phyloP scores from a whole-genome alignment of 257 asterid genomes.

The Petunia secreta region DNA sequence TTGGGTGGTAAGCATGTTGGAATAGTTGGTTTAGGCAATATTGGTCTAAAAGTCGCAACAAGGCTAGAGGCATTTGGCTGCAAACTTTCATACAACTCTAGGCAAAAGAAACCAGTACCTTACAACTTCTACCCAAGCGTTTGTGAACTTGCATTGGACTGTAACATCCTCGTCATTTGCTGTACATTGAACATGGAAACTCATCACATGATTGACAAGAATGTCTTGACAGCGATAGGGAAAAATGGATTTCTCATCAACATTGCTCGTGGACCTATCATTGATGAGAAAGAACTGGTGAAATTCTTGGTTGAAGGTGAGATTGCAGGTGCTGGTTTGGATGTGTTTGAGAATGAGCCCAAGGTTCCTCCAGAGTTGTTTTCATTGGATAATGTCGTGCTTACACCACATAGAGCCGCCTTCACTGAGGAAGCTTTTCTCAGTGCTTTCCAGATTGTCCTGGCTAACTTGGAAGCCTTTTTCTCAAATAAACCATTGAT shows the following conservation, averaged over 20 bases:
- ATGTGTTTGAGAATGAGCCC: conserved; percentile 71
- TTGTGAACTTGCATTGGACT: conserved; percentile 33
- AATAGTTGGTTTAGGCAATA: conserved; percentile 40
- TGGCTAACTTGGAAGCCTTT: conserved; percentile 64
- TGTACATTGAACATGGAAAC: conserved; percentile 37
- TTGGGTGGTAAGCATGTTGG: conserved; percentile 38
- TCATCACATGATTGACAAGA: conserved; percentile 38
- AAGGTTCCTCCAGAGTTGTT: conserved; percentile 44
- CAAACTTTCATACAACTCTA: conserved; percentile 47
- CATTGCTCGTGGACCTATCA: conserved; percentile 43
- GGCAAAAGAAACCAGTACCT: conserved; percentile 33
- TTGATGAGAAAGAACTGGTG: conserved; percentile 59
- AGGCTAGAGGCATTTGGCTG: conserved; percentile 47
- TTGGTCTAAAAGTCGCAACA: conserved; percentile 37
- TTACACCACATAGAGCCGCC: conserved; percentile 40
- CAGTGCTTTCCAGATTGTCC: conserved; percentile 40
- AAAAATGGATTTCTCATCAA: conserved; percentile 41
- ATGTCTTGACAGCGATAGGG: conserved; percentile 42
- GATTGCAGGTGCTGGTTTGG: conserved; percentile 67
- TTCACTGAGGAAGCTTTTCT: conserved; percentile 45
- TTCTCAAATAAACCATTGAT: conserved; percentile 56
- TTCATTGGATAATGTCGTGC: conserved; percentile 34
- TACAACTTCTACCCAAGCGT: conserved; percentile 30
- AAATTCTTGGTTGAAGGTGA: conserved; percentile 46
- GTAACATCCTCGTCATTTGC: conserved; percentile 37